Evolutionary conservation across 2,329 filamentous ascomycete species (phyloP), one percentile per base, ranked within the genome.

Genomic region (Phialocephala sp.): DNA sequence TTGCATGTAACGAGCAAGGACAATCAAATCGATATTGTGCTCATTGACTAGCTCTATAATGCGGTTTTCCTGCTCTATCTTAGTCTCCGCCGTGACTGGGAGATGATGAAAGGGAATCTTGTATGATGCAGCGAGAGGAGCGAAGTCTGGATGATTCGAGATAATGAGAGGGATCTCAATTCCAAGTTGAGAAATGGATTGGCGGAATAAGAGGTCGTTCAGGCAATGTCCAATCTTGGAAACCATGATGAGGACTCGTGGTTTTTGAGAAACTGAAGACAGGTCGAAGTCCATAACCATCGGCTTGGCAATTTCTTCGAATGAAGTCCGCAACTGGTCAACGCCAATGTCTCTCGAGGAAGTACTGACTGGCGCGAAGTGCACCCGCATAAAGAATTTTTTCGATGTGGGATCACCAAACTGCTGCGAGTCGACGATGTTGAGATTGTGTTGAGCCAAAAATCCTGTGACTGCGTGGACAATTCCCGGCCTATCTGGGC

Each of bases 221-320:
- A 94, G 83, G 78, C 91, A 94, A 82, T 94, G 91, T 9, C 91
- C 92, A 73, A 93, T 94, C 82, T 94, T 94, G 74, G 91, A 94
- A 36, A 94, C 92, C 91, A 95, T 94, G 82, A 95, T 92, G 73
- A 95, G 82, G 58, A 94, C 89, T 70, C 88, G 86, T 64, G 89
- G 89, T 81, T 93, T 93, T 74, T 88, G 83, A 59, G 87, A 80
- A 14, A 88, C 85, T 3, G 90, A 86, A 15, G 88, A 85, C 72
- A 95, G 84, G 72, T 91, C 84, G 80, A 91, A 93, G 72, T 87
- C 82, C 88, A 93, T 91, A 65, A 82, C 75, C 79, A 92, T 86
- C 32, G 88, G 82, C 60, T 80, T 73, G 2, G 89, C 89, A 60
- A 92, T 86, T 50, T 82, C 78, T 35, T 81, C 79, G 72, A 94